A percentile compares a stretch with the other conserved stretches of the same genome.
These are phyloP conservation scores for Hippophae tibetana DNA, from an alignment of 306 rosid species.

Conservation along the genomic window DNA sequence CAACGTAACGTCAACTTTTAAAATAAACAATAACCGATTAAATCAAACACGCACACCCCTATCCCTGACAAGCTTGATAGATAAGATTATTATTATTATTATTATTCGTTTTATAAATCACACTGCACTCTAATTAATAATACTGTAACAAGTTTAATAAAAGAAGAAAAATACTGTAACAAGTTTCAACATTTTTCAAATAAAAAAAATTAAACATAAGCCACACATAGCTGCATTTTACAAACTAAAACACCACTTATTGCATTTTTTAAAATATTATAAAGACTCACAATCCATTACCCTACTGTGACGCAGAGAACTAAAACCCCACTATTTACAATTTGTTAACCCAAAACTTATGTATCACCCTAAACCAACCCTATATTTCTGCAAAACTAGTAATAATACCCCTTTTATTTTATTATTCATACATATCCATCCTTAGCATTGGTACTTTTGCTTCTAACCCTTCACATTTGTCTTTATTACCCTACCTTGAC, in stretches of 20 bases:
- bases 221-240: neutral
- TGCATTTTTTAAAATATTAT: constrained; percentile 33
- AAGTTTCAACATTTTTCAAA: too few relatives aligned
- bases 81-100: too few relatives aligned
- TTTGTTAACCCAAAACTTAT: constrained; percentile 46
- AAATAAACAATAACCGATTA: too few relatives aligned
- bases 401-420: constrained; percentile 1
- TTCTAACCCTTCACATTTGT: constrained; percentile 31
- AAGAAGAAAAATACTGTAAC: too few relatives aligned
- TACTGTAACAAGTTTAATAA: too few relatives aligned
- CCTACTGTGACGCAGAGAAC: constrained; percentile 1
- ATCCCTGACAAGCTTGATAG: too few relatives aligned
- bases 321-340: constrained; percentile 41
- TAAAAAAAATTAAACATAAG: too few relatives aligned
- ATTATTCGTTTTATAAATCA: too few relatives aligned
- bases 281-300: too few relatives aligned
- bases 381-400: constrained; percentile 3
- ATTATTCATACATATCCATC: constrained; percentile 9
- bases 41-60: too few relatives aligned
- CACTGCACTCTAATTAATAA: too few relatives aligned
- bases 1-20: too few relatives aligned
- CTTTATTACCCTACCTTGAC: constrained; percentile 23
- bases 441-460: neutral
- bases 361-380: constrained; percentile 34
- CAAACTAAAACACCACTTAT: constrained; percentile 25